Base-by-base conservation (phyloP, 768 basidiomycete species). In the Boletus reticuloceps region DNA sequence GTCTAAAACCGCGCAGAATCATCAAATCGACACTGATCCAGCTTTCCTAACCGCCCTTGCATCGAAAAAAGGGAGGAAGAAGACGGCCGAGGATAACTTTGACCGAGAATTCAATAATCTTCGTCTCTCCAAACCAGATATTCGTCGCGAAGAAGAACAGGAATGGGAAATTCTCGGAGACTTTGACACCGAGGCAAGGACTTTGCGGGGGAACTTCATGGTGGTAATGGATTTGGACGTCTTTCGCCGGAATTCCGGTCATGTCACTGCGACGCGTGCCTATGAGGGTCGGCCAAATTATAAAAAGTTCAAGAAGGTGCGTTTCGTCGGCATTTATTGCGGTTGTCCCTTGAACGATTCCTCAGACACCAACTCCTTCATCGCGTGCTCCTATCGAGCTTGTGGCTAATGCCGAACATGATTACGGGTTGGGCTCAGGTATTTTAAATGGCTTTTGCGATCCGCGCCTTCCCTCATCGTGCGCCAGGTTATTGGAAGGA, bases 41-140 rank as follows among this genome's bases (percentile, higher is more conserved):
- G 80, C 77, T 0, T 90, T 91, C 65, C 72, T 91, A 29, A 85
- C 83, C 55, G 89, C 89, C 0, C 74, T 91, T 27, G 87, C 89
- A 10, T 87, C 87, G 2, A 86, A 75, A 20, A 90, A 88, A 63
- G 77, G 79, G 19, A 85, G 83, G 1, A 88, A 85, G 74, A 85
- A 79, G 63, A 59, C 71, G 59, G 59, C 71, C 3, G 88, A 88
- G 64, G 86, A 89, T 62, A 75, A 76, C 5, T 89, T 89, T 56
- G 89, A 92, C 70, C 79, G 85, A 17, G 89, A 91, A 54, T 92
- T 92, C 64, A 89, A 90, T 65, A 82, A 85, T 42, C 73, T 91
- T 53, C 83, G 81, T 61, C 87, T 91, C 43, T 79, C 84, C 7
- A 86, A 82, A 63, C 85, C 88, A 3, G 82, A 82, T 47, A 58